phyloP scores from a whole-genome alignment of 116 monocot genomes.

The Posidonia oceanica region DNA sequence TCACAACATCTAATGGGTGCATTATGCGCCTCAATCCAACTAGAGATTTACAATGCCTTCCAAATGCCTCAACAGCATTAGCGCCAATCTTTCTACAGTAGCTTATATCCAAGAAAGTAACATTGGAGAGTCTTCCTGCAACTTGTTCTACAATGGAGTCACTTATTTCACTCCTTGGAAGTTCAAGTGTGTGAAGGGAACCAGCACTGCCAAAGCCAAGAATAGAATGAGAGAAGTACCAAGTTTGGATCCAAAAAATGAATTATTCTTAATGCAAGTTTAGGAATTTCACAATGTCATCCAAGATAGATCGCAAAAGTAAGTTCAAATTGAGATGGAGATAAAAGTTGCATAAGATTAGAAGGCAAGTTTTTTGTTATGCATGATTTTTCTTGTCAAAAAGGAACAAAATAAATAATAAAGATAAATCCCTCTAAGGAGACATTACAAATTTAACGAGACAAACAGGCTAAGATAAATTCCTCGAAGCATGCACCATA shows the following conservation, averaged over 20 bases:
- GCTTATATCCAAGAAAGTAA: conserved; percentile 88
- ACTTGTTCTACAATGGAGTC: conserved; percentile 59
- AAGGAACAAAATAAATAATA: no score
- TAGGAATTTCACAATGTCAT: not conserved
- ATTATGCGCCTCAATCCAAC: conserved; percentile 47
- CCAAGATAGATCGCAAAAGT: no score
- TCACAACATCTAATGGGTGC: conserved; percentile 59
- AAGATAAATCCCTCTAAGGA: no score
- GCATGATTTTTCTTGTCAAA: no score
- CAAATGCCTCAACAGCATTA: conserved; percentile 62
- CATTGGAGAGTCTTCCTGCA: conserved; percentile 38
- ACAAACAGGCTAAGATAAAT: no score
- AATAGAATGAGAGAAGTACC: conserved; percentile 6
- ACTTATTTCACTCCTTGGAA: conserved; percentile 76
- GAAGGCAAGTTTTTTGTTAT: no score
- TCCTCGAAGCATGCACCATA: no score
- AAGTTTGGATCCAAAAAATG: not conserved
- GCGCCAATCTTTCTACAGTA: conserved; percentile 76
- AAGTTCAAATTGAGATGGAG: no score
- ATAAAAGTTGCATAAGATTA: no score
- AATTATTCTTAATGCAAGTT: not conserved
- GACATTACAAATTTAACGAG: no score
- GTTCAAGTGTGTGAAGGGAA: conserved; percentile 55
- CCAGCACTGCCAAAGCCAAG: conserved; percentile 42
- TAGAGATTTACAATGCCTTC: conserved; percentile 60